phyloP scores from a whole-genome alignment of 1,284 basidiomycete genomes.

The Ustanciosporium gigantosporum region DNA sequence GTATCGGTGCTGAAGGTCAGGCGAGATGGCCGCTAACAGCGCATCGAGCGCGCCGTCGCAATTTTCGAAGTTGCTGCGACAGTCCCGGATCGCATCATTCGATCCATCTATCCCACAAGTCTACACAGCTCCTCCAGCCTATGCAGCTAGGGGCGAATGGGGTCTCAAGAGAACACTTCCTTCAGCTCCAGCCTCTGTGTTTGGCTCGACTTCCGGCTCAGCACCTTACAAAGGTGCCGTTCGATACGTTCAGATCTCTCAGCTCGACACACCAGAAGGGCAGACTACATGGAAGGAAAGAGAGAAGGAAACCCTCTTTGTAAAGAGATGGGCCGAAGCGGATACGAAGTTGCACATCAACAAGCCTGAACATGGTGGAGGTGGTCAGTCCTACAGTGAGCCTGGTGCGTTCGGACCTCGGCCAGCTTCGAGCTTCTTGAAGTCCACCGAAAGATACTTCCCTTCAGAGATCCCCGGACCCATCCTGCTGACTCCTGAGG shows the following conservation, averaged over 20 bases:
- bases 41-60: slow-evolving; percentile 40
- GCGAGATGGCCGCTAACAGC: too few species aligned
- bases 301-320: slow-evolving; percentile 49
- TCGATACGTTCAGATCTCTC: slow-evolving; percentile 44
- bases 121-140: slow-evolving; percentile 51
- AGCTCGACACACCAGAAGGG: slow-evolving; percentile 45
- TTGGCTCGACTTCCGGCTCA: slow-evolving; percentile 41
- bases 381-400: slow-evolving; percentile 4
- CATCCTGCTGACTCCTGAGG: slow-evolving; percentile 17
- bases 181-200: slow-evolving; percentile 34
- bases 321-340: slow-evolving; percentile 47
- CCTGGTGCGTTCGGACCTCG: slow-evolving; percentile 24
- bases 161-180: slow-evolving; percentile 54
- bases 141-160: slow-evolving; percentile 52
- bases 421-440: slow-evolving; percentile 28
- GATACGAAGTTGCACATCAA: slow-evolving; percentile 38
- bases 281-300: slow-evolving; percentile 50
- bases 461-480: slow-evolving; percentile 29
- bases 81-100: slow-evolving; percentile 45
- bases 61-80: slow-evolving; percentile 46
- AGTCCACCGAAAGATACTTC: slow-evolving; percentile 32
- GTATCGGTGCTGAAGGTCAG: too few species aligned
- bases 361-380: slow-evolving; percentile 7
- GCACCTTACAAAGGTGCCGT: slow-evolving; percentile 35
- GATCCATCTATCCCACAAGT: slow-evolving; percentile 50